Evolutionary conservation across 176 grass and related monocot species (phyloP).

Genomic region (Bonia amplexicaulis): DNA sequence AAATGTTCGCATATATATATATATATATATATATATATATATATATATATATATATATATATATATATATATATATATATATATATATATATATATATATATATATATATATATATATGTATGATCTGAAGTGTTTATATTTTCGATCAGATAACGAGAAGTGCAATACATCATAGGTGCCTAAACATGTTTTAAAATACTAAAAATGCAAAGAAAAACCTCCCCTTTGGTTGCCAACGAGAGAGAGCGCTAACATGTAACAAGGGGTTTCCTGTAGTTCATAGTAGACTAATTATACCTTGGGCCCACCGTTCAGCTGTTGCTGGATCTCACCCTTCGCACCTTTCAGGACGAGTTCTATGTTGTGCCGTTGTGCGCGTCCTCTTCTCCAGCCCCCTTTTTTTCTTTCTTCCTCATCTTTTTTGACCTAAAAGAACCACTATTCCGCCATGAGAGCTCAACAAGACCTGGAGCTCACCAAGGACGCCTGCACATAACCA

Average conservation of each 20-base stretch:
- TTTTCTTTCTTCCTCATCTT: not conserved
- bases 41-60: no score
- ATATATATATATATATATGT: no score
- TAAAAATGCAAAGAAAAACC: not conserved
- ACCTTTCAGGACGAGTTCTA: not conserved
- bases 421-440: slow-evolving; percentile 5
- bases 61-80: no score
- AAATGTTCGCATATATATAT: no score
- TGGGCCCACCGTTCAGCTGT: not conserved
- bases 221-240: not conserved
- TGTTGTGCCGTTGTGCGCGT: not conserved
- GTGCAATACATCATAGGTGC: not conserved
- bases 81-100: no score
- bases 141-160: not conserved
- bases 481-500: not conserved
- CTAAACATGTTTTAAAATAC: not conserved
- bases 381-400: not conserved
- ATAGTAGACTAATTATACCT: not conserved
- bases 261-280: not conserved
- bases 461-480: not conserved
- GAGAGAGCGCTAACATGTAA: not conserved
- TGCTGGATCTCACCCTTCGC: not conserved
- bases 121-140: no score
- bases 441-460: not conserved
- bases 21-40: no score